Conservation (phyloP, 1,284 basidiomycete species). For the Paramarasmius palmivorus region DNA sequence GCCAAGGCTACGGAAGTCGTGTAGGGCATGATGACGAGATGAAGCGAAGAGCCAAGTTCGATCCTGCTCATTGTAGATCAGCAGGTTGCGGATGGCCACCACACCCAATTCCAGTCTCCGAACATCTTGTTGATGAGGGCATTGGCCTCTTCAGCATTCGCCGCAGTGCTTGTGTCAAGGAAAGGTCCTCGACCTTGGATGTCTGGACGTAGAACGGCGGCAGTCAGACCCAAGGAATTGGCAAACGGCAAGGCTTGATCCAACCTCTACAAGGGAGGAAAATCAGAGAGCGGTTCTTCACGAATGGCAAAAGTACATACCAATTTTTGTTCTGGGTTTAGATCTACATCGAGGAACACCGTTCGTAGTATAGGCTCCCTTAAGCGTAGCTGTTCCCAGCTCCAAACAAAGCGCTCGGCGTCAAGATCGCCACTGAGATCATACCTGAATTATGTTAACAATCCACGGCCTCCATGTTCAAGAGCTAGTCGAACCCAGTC, state of each 20-base stretch:
- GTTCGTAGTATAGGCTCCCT: slow-evolving; percentile 8
- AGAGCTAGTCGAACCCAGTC: slow-evolving; percentile 6
- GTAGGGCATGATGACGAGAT: slow-evolving; percentile 7
- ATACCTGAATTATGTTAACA: background rate
- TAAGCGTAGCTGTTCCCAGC: slow-evolving; percentile 8
- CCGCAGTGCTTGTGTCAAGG: background rate
- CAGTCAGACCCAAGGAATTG: background rate
- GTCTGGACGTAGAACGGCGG: background rate
- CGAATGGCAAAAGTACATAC: background rate
- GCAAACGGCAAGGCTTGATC: background rate
- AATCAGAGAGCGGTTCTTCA: background rate
- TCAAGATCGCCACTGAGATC: slow-evolving; percentile 9
- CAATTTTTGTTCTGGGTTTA: background rate
- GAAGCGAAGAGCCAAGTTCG: slow-evolving; percentile 3
- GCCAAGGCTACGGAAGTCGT: slow-evolving; percentile 1
- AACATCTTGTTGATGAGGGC: background rate
- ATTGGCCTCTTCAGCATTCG: background rate
- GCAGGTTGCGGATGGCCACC: background rate
- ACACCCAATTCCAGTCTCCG: slow-evolving; percentile 5
- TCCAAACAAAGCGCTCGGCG: slow-evolving; percentile 1
- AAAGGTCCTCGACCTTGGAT: background rate
- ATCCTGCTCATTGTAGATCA: background rate
- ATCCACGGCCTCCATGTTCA: background rate
- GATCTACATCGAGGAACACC: slow-evolving; percentile 1
- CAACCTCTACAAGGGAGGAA: background rate